Evolutionary conservation across 2,329 filamentous ascomycete species (phyloP).

Genomic region (Xylariaceae sp.): DNA sequence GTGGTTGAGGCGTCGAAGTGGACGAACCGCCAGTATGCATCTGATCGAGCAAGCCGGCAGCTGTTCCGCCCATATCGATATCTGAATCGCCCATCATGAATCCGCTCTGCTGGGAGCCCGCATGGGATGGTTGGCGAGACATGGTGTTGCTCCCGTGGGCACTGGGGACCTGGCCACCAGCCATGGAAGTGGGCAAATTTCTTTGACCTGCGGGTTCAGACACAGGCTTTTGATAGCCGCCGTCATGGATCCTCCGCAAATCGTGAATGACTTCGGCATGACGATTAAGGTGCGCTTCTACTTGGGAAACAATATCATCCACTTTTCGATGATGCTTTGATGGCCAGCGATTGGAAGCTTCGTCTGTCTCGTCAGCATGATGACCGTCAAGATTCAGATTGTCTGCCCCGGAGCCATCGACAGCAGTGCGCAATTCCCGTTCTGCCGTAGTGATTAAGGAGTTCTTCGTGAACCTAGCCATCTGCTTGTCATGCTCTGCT

Average conservation of each 20-base stretch:
- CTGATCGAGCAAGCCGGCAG: constrained; percentile 63
- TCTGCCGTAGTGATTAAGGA: constrained; percentile 71
- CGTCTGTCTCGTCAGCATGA: constrained; percentile 46
- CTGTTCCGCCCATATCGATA: constrained; percentile 62
- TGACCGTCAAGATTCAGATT: constrained; percentile 61
- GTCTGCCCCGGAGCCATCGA: constrained; percentile 57
- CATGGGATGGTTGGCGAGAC: constrained; percentile 52
- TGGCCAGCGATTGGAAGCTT: constrained; percentile 36
- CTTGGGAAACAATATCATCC: constrained; percentile 69
- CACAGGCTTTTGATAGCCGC: constrained; percentile 64
- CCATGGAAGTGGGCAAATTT: constrained; percentile 7
- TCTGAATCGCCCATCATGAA: constrained; percentile 57
- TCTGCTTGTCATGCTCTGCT: constrained; percentile 68
- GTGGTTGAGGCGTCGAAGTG: constrained; percentile 58
- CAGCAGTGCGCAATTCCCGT: constrained; percentile 65
- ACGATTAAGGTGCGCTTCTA: constrained; percentile 68
- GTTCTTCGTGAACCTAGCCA: constrained; percentile 70
- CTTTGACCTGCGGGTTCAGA: constrained; percentile 39
- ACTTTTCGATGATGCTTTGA: constrained; percentile 52
- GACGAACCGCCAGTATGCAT: constrained; percentile 61
- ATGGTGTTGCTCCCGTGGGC: constrained; percentile 30
- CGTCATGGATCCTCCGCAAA: constrained; percentile 71
- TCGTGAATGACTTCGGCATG: constrained; percentile 61
- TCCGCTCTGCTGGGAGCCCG: constrained; percentile 53
- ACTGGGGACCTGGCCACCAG: constrained; percentile 18